Evolutionary conservation across 768 basidiomycete genomes (phyloP), one percentile per base, ranked within the genome.

Genomic region (Antrodiella citrinella): DNA sequence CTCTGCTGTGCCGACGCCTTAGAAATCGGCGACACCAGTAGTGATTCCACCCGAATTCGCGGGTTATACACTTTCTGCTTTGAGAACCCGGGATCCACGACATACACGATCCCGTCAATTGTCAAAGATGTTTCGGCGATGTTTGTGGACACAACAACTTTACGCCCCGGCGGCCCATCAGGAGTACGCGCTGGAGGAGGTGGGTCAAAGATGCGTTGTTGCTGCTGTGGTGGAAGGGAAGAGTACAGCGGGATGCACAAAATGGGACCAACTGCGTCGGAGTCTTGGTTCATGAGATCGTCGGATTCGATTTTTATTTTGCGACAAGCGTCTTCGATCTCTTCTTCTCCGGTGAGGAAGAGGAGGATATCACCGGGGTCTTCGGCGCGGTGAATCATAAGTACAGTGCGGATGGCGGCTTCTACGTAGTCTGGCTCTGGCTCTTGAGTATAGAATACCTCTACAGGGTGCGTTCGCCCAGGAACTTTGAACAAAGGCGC

Each of bases 51-150:
- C 44, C 95, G 84, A 52, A 97, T 96, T 24, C 95, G 80, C 0
- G 95, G 96, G 65, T 97, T 98, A 72, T 98, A 99, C 45, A 98
- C 86, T 63, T 95, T 97, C 68, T 97, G 95, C 68, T 99, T 95
- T 26, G 88, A 93, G 71, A 98, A 96, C 1, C 93, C 94, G 0
- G 94, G 91, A 62, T 97, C 95, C 43, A 97, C 93, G 51, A 97
- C 95, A 59, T 98, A 99, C n/a, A 99, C 94, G 59, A 99, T 97
- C 19, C 95, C 95, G 57, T 99, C 95, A 51, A 99, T 98, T 2
- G 95, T 99, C 40, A 98, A 69, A 2, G 92, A 95, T 1, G 95
- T 98, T 68, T 99, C 95, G 2, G 96, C 96, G 51, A 98, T 92
- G 63, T 98, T 99, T 23, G 95, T 99, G 7, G 93, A 91, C 0